Evolutionary conservation across 2,329 filamentous ascomycete species (phyloP), one percentile per base, ranked within the genome.

Genomic region (Apiospora koreana): DNA sequence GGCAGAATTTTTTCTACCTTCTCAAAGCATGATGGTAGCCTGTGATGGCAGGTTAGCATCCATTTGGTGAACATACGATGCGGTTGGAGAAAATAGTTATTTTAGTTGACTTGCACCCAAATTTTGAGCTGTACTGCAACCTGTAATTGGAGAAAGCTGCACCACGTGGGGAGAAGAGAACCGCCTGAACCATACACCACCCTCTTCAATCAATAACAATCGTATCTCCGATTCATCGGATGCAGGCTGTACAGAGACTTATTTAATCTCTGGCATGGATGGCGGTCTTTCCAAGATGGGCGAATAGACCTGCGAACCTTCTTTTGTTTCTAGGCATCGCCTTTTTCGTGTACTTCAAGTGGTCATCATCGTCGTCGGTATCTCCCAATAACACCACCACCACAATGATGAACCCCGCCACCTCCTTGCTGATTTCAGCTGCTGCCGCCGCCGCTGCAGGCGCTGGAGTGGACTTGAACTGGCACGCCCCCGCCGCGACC

Each of bases 401-500:
- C 28, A 35, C 28, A 1, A 58, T 62, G 54, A 1, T 45, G 38
- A 43, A 43, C 64, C 64, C 45, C 45, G n/a, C 45, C 25, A 38
- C 66, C 31, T 10, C 65, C 18, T 16, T 68, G 28, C n/a, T 48
- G 18, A 21, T 68, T 14, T 35, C 35, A 1, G 28, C 65, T 5
- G 21, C 48, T 0, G n/a, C 67, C 31, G 38, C 25, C 48, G 48
- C 38, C 2, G 23, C 69, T 3, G 71, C 71, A 3, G 69, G 28
- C 28, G 50, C 21, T 5, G 73, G 68, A 5, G 74, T 82, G 0
- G 85, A 88, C 73, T 75, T 86, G 16, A 76, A 77, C 65, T 93
- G 91, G 91, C 81, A 91, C 78, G 77, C 89, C 16, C 91, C 91
- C 0, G 81, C 83, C 21, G 76, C 83, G 25, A 86, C 84, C 5